phyloP scores from a whole-genome alignment of 495 filamentous ascomycete genomes.

The Clavariopsis aquatica region DNA sequence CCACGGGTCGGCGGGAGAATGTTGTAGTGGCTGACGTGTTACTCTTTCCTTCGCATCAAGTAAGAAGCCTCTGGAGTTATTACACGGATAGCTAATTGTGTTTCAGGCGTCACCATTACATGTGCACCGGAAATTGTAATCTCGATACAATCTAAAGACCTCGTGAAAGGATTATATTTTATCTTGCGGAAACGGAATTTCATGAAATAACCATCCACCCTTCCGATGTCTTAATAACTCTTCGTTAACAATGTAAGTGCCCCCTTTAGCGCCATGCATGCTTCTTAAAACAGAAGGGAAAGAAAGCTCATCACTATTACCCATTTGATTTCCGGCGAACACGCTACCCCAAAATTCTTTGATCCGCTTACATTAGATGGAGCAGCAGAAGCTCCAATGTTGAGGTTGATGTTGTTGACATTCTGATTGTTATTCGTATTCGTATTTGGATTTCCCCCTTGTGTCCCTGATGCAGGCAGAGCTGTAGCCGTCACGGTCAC shows the following conservation, averaged over 20 bases:
- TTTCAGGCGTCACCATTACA: background rate
- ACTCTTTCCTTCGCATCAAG: constrained; percentile 89
- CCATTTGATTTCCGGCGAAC: no score
- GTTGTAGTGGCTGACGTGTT: constrained; percentile 92
- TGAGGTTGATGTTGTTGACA: constrained; percentile 1
- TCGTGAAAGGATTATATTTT: background rate
- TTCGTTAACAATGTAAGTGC: no score
- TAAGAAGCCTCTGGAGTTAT: constrained; percentile 42
- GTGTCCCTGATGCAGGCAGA: background rate
- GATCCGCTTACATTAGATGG: background rate
- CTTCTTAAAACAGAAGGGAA: no score
- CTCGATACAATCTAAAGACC: no score
- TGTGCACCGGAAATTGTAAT: background rate
- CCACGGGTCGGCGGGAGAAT: constrained; percentile 83
- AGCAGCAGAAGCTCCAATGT: background rate
- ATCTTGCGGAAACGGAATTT: background rate
- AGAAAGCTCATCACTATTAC: no score
- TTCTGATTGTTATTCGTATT: background rate
- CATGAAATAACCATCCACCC: background rate
- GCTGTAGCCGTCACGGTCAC: background rate
- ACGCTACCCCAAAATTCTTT: background rate
- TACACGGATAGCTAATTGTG: background rate
- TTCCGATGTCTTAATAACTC: background rate
- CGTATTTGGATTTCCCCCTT: background rate
- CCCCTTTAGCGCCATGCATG: no score